phyloP scores from a whole-genome alignment of 2,329 filamentous ascomycete species.

The Sordariomycetes sp. region DNA sequence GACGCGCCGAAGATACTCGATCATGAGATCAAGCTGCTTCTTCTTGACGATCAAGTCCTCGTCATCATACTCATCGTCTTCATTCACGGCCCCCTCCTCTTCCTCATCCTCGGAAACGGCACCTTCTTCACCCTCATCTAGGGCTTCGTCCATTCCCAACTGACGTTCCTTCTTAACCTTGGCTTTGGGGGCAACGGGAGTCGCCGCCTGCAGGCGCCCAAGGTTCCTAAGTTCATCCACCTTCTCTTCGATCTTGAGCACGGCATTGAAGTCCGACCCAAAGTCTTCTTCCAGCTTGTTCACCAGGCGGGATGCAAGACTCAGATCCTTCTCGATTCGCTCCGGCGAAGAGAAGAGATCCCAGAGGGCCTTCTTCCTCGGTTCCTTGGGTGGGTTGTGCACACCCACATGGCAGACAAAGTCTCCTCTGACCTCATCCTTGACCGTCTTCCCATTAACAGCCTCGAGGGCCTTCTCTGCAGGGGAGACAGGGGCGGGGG shows the following conservation, averaged over 20 bases:
- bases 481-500: conserved; percentile 38
- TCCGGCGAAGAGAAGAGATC: conserved; percentile 92
- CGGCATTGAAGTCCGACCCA: conserved; percentile 63
- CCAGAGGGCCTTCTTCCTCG: conserved; percentile 91
- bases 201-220: conserved; percentile 60
- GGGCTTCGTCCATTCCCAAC: conserved; percentile 44
- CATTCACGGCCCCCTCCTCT: conserved; percentile 51
- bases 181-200: conserved; percentile 38
- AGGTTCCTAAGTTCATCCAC: conserved; percentile 69
- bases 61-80: conserved; percentile 77
- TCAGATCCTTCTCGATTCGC: conserved; percentile 79
- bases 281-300: conserved; percentile 77
- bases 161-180: conserved; percentile 49
- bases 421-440: conserved; percentile 84
- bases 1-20: conserved; percentile 91
- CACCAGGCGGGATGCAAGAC: conserved; percentile 69
- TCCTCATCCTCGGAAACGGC: conserved; percentile 6
- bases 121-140: conserved; percentile 34
- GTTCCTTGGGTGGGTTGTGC: conserved; percentile 74
- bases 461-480: conserved; percentile 82
- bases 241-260: conserved; percentile 70
- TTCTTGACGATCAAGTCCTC: conserved; percentile 85
- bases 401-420: conserved; percentile 97
- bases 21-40: conserved; percentile 90
- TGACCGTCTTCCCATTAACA: conserved; percentile 96